A percentile compares a stretch with the other conserved stretches of the same genome.
phyloP scores from a whole-genome alignment of 371 early-diverging fungal species.

The Rhizopus microsporus region DNA sequence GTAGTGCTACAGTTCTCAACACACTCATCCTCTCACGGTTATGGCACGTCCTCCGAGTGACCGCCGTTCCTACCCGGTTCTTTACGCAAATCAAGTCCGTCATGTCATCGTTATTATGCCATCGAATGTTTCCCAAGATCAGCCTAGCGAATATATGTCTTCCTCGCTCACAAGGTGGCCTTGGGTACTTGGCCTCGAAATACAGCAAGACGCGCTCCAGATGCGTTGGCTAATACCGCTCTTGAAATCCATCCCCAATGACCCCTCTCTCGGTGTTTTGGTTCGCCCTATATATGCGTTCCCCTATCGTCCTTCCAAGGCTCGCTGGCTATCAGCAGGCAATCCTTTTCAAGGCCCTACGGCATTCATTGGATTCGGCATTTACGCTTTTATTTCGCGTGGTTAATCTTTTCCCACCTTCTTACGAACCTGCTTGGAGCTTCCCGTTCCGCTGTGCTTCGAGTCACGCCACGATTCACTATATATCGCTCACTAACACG shows the following conservation, averaged over 20 bases:
- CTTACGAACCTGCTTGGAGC: background rate
- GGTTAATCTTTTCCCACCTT: background rate
- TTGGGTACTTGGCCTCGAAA: conserved; percentile 12
- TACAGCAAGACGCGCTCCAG: conserved; percentile 12
- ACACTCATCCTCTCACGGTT: conserved; percentile 12
- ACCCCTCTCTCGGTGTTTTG: background rate
- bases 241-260: background rate
- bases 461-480: background rate
- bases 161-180: background rate
- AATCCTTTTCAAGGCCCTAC: background rate
- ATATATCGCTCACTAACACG: background rate
- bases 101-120: background rate
- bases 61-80: background rate
- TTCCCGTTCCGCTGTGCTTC: background rate
- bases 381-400: background rate
- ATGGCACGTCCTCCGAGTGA: conserved; percentile 15
- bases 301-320: background rate
- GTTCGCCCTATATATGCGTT: background rate
- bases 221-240: conserved; percentile 18
- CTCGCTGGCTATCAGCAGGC: background rate
- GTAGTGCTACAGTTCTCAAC: conserved; percentile 17
- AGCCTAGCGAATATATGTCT: too few relatives aligned
- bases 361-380: background rate
- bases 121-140: too few relatives aligned
- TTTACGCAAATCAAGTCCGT: background rate